A percentile compares a stretch with the other conserved stretches of the same genome.
Conservation (phyloP, 768 basidiomycete species). For the Daedaleopsis sinensis region DNA sequence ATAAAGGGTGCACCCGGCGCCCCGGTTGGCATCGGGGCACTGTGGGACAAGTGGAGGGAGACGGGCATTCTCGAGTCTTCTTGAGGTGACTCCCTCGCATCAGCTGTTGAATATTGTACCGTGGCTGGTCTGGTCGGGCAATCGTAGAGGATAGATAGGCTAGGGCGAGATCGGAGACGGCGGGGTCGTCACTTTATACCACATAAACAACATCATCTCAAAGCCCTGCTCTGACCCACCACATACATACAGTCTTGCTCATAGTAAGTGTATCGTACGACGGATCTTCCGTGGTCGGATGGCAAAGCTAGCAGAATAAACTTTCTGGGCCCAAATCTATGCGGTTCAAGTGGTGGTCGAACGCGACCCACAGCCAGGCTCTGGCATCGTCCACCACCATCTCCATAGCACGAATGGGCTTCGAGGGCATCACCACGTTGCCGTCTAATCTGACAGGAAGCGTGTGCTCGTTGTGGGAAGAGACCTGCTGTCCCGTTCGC, state of each 20-base stretch:
- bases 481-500: conserved; percentile 49
- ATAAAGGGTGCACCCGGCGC: conserved; percentile 68
- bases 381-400: conserved; percentile 46
- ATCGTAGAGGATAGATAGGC: conserved; percentile 3
- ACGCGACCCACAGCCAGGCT: conserved; percentile 56
- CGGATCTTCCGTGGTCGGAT: background rate
- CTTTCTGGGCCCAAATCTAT: conserved; percentile 4
- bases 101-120: background rate
- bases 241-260: conserved; percentile 18
- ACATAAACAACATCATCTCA: conserved; percentile 1
- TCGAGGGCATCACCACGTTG: conserved; percentile 40
- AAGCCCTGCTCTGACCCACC: conserved; percentile 8
- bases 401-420: conserved; percentile 51
- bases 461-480: conserved; percentile 4
- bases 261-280: too few relatives aligned
- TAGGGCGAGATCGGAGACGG: conserved; percentile 14
- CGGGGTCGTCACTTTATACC: conserved; percentile 25
- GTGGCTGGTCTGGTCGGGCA: background rate
- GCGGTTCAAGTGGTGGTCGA: conserved; percentile 42
- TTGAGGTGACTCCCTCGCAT: conserved; percentile 15
- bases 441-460: conserved; percentile 6
- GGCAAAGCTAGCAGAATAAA: background rate
- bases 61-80: conserved; percentile 70
- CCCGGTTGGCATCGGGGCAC: conserved; percentile 69
- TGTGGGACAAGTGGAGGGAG: conserved; percentile 91